Base-by-base conservation (phyloP, 768 basidiomycete genomes). In the Russula sp. region DNA sequence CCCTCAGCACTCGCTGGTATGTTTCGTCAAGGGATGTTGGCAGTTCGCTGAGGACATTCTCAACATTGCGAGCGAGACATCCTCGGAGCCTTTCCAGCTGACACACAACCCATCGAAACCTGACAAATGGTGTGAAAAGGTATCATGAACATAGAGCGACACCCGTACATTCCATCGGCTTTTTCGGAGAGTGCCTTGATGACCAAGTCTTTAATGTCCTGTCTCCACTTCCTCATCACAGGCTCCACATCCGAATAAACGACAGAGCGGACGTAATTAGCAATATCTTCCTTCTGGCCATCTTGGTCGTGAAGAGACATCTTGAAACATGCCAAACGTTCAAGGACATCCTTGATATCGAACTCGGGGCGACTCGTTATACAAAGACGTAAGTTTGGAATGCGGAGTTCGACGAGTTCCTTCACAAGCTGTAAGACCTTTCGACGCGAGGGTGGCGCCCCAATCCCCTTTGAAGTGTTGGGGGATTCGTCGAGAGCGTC, bases 191-290 rank as follows among this genome's bases (percentile, higher is more conserved):
- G 45, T 20, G 45, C 20, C n/a, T 47, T 47, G 45, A 47, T 47
- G 2, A 47, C 45, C 20, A 47, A 22, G 45, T 47, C 45, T 47
- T 47, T 47, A 6, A 47, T 11, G 2, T 47, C 45, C n/a, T 47
- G 45, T 47, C 45, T 47, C 45, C 45, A 47, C n/a, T 47, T 47
- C 20, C 8, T 47, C 45, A 47, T 47, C 45, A 22, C 45, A 9
- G 9, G 45, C 20, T 47, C 1, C 73, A 94, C 4, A 8, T 47
- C 20, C 2, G 45, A 47, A 13, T 47, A 20, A 20, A 47, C 20
- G 8, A 47, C 45, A 9, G 45, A 47, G 45, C 20, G n/a, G n/a
- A 47, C 20, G 9, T 47, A 47, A 20, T 20, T 10, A 9, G 45
- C 7, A 4, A 47, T 47, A 47, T 47, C 45, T 20, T 47, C 4